Base-by-base conservation (phyloP, 2,329 filamentous ascomycete genomes). In the Fusarium multiceps region DNA sequence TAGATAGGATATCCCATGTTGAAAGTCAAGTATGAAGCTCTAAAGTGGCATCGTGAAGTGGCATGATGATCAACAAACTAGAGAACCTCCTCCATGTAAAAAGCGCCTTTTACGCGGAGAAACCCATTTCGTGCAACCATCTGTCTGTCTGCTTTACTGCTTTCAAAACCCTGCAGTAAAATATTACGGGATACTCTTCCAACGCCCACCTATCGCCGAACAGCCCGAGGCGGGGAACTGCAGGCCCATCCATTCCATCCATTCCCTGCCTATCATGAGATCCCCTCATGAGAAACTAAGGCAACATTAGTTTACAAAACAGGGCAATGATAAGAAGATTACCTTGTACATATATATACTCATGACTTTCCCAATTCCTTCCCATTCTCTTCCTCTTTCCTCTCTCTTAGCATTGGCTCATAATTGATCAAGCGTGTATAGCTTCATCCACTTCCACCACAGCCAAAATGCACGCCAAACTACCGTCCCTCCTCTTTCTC, bases 391-490 rank as follows among this genome's bases (percentile, higher is more conserved):
- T 21, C 25, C 40, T 40, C 23, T 40, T 18, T 46, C 16, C 6
- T 32, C 7, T 12, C 46, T 41, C 14, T 40, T 27, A 32, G 40
- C 34, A 25, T 41, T 37, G 42, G 32, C 28, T 27, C 41, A 20
- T 30, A 47, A 47, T 20, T 34, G n/a, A 66, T 14, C 34, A 34
- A 49, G 50, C 21, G 53, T 48, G 59, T 45, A 63, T 62, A 67
- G 55, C 46, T 63, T 68, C 49, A 50, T 27, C 32, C 43, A 40
- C 48, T 27, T 51, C 25, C 30, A 63, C 20, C 34, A 40, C 54
- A 46, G n/a, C 50, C 21, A 55, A 60, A 53, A 84, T 84, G 82
- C 79, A 76, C 58, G 72, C 80, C 72, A 83, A 82, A 65, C 74
- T 80, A 25, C 64, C 83, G 59, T 72, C 84, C 61, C 71, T 74